Percentiles rank a stretch among this genome's conserved stretches.
Conservation (phyloP, 225 moss, liverwort and hornwort genomes). For the Bryoerythrophyllum caledonicum region DNA sequence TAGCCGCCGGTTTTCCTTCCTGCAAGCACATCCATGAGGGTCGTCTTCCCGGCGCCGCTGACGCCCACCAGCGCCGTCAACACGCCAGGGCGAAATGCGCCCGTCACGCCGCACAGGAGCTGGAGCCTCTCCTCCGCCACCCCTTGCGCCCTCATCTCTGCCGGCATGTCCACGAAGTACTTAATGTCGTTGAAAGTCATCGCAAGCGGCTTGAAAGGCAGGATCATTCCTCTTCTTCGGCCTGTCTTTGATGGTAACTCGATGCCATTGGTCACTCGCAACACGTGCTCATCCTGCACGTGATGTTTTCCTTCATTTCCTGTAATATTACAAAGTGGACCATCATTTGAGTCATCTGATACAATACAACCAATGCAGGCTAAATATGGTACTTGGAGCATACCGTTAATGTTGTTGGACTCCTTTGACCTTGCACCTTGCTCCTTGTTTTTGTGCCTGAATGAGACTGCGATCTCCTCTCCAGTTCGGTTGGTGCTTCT, state of each 20-base stretch:
- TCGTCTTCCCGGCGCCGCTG: conserved; percentile 94
- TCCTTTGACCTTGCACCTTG: conserved; percentile 30
- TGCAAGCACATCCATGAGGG: conserved; percentile 87
- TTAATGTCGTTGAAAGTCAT: conserved; percentile 74
- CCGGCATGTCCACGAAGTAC: conserved; percentile 74
- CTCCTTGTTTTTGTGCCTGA: conserved; percentile 36
- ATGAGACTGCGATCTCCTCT: conserved; percentile 36
- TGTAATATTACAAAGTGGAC: conserved; percentile 1
- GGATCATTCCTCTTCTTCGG: conserved; percentile 64
- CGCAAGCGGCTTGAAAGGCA: conserved; percentile 75
- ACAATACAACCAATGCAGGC: background rate
- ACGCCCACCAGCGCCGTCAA: conserved; percentile 76
- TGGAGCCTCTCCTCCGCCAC: conserved; percentile 58
- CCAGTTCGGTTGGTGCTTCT: conserved; percentile 53
- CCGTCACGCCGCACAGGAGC: conserved; percentile 50
- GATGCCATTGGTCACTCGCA: conserved; percentile 32
- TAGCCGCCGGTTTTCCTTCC: conserved; percentile 89
- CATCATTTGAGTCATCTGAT: background rate
- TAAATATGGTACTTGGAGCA: background rate
- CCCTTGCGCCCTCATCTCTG: conserved; percentile 83
- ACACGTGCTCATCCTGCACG: conserved; percentile 39
- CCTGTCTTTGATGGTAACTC: conserved; percentile 16
- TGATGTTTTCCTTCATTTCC: conserved; percentile 29
- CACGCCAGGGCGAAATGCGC: conserved; percentile 58
- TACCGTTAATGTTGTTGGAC: conserved; percentile 40